Percentiles rank a stretch among this genome's conserved stretches.
These are phyloP conservation scores for Kwoniella pini DNA, from an alignment of 768 basidiomycete species.

Conservation along the genomic window DNA sequence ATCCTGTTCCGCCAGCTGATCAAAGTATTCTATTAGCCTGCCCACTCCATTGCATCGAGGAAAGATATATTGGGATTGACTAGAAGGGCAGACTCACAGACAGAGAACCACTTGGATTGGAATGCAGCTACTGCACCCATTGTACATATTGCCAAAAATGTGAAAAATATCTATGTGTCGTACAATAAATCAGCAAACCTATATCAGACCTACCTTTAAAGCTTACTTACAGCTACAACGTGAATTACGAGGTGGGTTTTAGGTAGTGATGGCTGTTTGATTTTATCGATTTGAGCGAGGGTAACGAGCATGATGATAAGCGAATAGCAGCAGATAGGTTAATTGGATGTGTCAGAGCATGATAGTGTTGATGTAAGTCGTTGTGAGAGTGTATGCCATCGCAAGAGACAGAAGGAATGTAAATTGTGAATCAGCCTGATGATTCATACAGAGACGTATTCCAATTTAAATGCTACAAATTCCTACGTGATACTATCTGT, in stretches of 20 bases:
- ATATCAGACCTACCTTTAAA: background rate
- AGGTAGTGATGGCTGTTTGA: slow-evolving; percentile 18
- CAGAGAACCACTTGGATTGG: slow-evolving; percentile 83
- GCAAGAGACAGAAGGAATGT: background rate
- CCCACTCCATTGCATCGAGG: too few species aligned
- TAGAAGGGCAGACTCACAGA: slow-evolving; percentile 66
- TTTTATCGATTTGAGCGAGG: background rate
- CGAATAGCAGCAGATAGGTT: too few species aligned
- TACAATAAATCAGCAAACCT: background rate
- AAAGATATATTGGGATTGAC: too few species aligned
- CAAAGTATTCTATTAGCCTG: background rate
- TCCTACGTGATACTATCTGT: too few species aligned
- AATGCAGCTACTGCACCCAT: slow-evolving; percentile 86
- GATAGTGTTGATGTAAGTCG: background rate
- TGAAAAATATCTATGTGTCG: slow-evolving; percentile 71
- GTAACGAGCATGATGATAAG: too few species aligned
- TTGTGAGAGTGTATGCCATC: background rate
- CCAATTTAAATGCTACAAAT: too few species aligned
- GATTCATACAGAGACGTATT: too few species aligned
- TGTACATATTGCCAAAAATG: slow-evolving; percentile 87
- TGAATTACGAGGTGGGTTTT: slow-evolving; percentile 19
- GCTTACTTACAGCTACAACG: slow-evolving; percentile 16
- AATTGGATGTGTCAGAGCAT: too few species aligned
- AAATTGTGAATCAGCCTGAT: background rate
- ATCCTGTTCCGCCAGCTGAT: slow-evolving; percentile 79